Evolutionary conservation across 495 filamentous ascomycete genomes (phyloP).

Genomic region (Neurospora cerealis): DNA sequence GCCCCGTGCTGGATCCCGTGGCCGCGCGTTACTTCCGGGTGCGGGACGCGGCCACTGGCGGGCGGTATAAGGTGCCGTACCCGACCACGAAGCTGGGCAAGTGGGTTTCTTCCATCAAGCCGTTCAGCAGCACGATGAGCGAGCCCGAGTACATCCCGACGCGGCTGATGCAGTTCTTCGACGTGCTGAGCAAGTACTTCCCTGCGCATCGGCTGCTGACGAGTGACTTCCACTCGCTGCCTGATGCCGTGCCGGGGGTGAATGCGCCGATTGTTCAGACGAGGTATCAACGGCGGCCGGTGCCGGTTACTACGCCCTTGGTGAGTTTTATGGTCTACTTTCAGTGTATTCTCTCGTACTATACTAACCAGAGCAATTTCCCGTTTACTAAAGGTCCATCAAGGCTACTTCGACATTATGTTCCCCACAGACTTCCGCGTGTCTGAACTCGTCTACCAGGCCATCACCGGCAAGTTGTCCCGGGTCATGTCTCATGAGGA

Average conservation of each 20-base stretch:
- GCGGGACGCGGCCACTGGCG: slow-evolving; percentile 49
- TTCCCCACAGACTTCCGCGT: slow-evolving; percentile 93
- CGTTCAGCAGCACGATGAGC: slow-evolving; percentile 64
- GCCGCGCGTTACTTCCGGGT: slow-evolving; percentile 73
- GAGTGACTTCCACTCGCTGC: slow-evolving; percentile 80
- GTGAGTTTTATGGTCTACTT: slow-evolving; percentile 41
- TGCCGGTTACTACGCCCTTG: slow-evolving; percentile 84
- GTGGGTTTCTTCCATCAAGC: slow-evolving; percentile 47
- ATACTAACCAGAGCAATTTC: background rate
- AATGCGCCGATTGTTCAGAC: slow-evolving; percentile 97
- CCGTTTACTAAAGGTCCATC: slow-evolving; percentile 57
- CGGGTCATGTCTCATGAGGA: slow-evolving; percentile 79
- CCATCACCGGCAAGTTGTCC: slow-evolving; percentile 83
- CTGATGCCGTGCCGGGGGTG: slow-evolving; percentile 68
- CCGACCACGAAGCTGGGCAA: slow-evolving; percentile 47
- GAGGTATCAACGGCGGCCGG: slow-evolving; percentile 69
- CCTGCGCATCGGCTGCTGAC: slow-evolving; percentile 81
- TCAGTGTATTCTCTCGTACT: background rate
- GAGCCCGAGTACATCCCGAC: slow-evolving; percentile 89
- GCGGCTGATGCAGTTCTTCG: slow-evolving; percentile 90
- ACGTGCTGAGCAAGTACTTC: slow-evolving; percentile 76
- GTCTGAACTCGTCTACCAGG: slow-evolving; percentile 80
- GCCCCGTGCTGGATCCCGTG: slow-evolving; percentile 65
- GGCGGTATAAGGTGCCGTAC: slow-evolving; percentile 43
- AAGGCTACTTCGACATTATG: slow-evolving; percentile 98